Percentiles rank a stretch among this genome's conserved stretches.
These are phyloP conservation scores for Arabis alpina DNA, from an alignment of 345 rosid species.

Conservation along the genomic window DNA sequence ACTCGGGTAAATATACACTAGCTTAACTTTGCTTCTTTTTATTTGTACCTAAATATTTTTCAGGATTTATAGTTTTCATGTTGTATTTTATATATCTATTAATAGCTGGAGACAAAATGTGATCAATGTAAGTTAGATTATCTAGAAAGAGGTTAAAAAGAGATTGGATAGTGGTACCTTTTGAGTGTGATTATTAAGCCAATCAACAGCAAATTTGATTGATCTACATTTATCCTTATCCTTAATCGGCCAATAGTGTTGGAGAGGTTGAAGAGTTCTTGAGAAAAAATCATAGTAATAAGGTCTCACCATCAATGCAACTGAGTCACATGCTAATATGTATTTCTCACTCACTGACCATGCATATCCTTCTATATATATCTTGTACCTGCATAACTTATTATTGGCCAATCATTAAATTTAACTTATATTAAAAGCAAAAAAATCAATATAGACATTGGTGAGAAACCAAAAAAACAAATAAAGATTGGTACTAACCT, in stretches of 20 bases:
- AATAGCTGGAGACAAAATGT: neutral
- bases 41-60: neutral
- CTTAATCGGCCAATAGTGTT: conserved; percentile 72
- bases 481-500: conserved; percentile 47
- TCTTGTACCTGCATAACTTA: conserved; percentile 59
- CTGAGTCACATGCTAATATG: conserved; percentile 48
- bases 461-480: neutral
- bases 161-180: conserved; percentile 48
- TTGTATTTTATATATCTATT: neutral
- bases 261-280: conserved; percentile 46
- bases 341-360: conserved; percentile 52
- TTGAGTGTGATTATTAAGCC: conserved; percentile 68
- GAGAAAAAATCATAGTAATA: conserved; percentile 46
- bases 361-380: conserved; percentile 75
- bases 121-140: conserved; percentile 7
- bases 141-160: neutral
- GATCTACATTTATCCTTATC: conserved; percentile 61
- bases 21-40: neutral
- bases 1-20: neutral
- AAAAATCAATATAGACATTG: neutral
- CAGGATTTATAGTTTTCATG: neutral
- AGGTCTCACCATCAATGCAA: conserved; percentile 44
- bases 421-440: neutral
- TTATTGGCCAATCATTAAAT: neutral
- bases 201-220: conserved; percentile 79